Conservation (phyloP, 1,284 basidiomycete species). For the Apiotrichum montevideense region DNA sequence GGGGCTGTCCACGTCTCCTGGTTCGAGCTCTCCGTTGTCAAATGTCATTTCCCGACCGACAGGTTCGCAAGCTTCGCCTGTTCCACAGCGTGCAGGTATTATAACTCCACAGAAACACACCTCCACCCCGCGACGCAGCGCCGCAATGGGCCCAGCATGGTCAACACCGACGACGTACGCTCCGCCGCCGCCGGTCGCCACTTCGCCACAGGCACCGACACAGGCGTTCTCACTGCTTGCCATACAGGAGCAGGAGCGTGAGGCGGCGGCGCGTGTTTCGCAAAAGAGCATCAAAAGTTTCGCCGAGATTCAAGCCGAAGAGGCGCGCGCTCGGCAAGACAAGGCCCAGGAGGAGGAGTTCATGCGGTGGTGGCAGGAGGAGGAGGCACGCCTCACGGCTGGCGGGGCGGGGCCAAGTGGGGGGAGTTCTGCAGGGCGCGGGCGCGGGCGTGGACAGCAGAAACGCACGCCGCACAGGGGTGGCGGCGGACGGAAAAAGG, state of each 20-base stretch:
- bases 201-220: conserved; percentile 25
- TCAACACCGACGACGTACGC: conserved; percentile 20
- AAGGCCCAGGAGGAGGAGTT: conserved; percentile 67
- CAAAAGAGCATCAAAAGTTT: conserved; percentile 57
- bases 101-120: background rate
- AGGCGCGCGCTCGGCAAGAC: conserved; percentile 47
- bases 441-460: conserved; percentile 11
- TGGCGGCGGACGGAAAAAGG: background rate
- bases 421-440: conserved; percentile 1
- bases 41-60: conserved; percentile 12
- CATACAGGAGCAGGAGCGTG: conserved; percentile 72
- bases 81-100: conserved; percentile 6
- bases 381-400: conserved; percentile 56
- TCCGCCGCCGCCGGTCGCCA: conserved; percentile 11
- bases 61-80: conserved; percentile 16
- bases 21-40: background rate
- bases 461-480: conserved; percentile 5
- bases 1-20: background rate
- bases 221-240: conserved; percentile 61
- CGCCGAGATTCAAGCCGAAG: conserved; percentile 79
- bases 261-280: conserved; percentile 48
- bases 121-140: conserved; percentile 5
- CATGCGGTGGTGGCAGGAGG: conserved; percentile 74
- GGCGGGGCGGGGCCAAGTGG: background rate
- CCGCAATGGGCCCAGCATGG: conserved; percentile 4